Conservation (phyloP, 495 filamentous ascomycete species). For the Glonium stellatum region DNA sequence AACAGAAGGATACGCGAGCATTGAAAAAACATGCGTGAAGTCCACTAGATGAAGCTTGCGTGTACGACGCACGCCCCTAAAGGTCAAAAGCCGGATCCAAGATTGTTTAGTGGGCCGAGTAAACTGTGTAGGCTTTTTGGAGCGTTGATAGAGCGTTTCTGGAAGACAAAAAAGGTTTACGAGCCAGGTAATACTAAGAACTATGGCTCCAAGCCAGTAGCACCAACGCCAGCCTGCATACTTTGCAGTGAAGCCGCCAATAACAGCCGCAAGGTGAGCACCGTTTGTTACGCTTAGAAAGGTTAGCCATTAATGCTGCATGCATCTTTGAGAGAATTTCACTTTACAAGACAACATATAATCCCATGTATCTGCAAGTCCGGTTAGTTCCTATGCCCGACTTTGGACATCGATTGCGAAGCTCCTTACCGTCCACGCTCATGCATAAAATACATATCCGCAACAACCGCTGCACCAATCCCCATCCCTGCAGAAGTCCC, state of each 20-base stretch:
- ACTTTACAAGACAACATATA: too few species aligned
- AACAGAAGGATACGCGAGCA: constrained; percentile 31
- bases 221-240: constrained; percentile 39
- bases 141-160: constrained; percentile 38
- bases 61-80: constrained; percentile 5
- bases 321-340: too few species aligned
- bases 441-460: constrained; percentile 12
- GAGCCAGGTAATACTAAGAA: constrained; percentile 33
- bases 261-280: constrained; percentile 37
- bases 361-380: too few species aligned
- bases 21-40: constrained; percentile 23
- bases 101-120: too few species aligned
- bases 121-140: neutral
- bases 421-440: constrained; percentile 28
- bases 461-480: constrained; percentile 24
- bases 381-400: too few species aligned
- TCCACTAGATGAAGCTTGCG: constrained; percentile 25
- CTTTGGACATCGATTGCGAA: too few species aligned
- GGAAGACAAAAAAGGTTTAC: constrained; percentile 37
- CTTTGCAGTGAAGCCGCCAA: constrained; percentile 39
- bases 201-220: constrained; percentile 34
- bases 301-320: too few species aligned
- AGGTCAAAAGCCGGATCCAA: constrained; percentile 15
- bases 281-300: constrained; percentile 37
- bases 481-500: constrained; percentile 10